phyloP scores from a whole-genome alignment of 2,329 filamentous ascomycete species.

The Pseudonectria buxi region DNA sequence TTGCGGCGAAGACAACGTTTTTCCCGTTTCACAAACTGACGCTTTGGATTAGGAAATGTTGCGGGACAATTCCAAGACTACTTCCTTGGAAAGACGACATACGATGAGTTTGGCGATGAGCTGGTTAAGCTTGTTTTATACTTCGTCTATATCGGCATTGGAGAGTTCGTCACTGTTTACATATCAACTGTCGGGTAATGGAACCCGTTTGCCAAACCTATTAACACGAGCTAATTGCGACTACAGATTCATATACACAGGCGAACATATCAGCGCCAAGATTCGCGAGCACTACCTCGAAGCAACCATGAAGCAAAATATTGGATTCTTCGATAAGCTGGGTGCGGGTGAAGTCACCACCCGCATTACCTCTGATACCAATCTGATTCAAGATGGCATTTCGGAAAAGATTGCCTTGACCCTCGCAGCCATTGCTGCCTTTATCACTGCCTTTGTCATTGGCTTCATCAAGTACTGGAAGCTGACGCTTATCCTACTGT shows the following conservation, averaged over 20 bases:
- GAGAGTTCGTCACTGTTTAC: constrained; percentile 71
- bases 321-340: constrained; percentile 87
- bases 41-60: constrained; percentile 26
- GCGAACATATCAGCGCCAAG: constrained; percentile 71
- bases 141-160: constrained; percentile 79
- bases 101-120: constrained; percentile 50
- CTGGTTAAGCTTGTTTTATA: constrained; percentile 65
- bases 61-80: constrained; percentile 65
- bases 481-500: constrained; percentile 78
- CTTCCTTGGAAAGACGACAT: constrained; percentile 40
- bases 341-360: constrained; percentile 92
- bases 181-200: constrained; percentile 66
- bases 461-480: constrained; percentile 92
- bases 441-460: constrained; percentile 83
- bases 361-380: constrained; percentile 88
- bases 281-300: constrained; percentile 78
- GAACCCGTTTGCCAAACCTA: no score
- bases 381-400: constrained; percentile 87
- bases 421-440: constrained; percentile 69
- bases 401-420: constrained; percentile 83
- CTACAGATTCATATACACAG: constrained; percentile 68
- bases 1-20: no score
- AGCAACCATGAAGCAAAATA: constrained; percentile 80
- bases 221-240: no score
- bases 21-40: no score